Percentiles rank a stretch among this genome's conserved stretches.
Evolutionary conservation across 2,329 filamentous ascomycete genomes (phyloP).

Genomic region (Cytospora leucostoma): DNA sequence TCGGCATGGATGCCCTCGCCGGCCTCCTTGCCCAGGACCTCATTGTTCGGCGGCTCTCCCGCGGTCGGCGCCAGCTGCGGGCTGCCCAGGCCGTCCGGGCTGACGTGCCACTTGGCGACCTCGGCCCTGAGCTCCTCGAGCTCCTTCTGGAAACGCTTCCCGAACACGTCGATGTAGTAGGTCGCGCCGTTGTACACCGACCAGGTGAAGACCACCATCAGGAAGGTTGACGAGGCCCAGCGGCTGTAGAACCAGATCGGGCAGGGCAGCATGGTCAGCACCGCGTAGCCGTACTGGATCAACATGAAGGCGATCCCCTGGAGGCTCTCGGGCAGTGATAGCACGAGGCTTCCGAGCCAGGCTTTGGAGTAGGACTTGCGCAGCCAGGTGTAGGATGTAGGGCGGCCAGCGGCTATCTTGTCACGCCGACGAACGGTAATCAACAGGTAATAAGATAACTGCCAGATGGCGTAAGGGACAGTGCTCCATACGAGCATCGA

Average conservation of each 20-base stretch:
- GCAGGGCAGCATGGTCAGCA: slow-evolving; percentile 91
- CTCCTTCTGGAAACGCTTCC: slow-evolving; percentile 94
- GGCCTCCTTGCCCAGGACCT: slow-evolving; percentile 24
- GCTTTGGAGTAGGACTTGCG: slow-evolving; percentile 86
- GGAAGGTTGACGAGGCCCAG: slow-evolving; percentile 75
- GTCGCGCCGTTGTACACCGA: slow-evolving; percentile 96
- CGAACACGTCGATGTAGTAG: slow-evolving; percentile 98
- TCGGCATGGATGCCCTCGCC: slow-evolving; percentile 29
- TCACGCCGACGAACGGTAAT: slow-evolving; percentile 94
- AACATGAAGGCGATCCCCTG: slow-evolving; percentile 94
- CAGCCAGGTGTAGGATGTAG: slow-evolving; percentile 97
- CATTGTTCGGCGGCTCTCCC: slow-evolving; percentile 22
- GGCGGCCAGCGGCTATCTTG: slow-evolving; percentile 92
- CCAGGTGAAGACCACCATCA: slow-evolving; percentile 85
- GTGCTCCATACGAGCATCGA: slow-evolving; percentile 96
- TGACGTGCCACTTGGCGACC: slow-evolving; percentile 82
- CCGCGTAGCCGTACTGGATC: slow-evolving; percentile 90
- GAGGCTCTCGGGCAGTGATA: slow-evolving; percentile 70
- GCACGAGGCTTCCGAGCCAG: slow-evolving; percentile 83
- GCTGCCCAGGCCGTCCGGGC: slow-evolving; percentile 49
- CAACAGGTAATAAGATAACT: slow-evolving; percentile 87
- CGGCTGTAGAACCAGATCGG: slow-evolving; percentile 92
- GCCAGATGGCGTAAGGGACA: slow-evolving; percentile 90
- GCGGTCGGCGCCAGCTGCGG: slow-evolving; percentile 43
- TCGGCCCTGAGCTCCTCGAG: slow-evolving; percentile 86